Evolutionary conservation across 768 basidiomycete genomes (phyloP), one percentile per base, ranked within the genome.

Genomic region (Phlebiopsis flavidoalba): DNA sequence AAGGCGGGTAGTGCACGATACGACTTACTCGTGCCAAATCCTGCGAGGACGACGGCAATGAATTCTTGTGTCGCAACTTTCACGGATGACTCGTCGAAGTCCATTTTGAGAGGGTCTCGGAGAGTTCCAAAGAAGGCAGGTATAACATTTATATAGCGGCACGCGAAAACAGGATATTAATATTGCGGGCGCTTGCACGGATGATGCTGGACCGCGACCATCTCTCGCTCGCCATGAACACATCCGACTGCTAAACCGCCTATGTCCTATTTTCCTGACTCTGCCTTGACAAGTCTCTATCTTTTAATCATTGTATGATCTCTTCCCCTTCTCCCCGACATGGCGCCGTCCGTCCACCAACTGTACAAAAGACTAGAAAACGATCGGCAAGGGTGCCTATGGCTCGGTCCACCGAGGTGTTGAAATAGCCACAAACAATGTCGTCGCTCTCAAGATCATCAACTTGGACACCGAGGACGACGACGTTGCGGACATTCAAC

Each of bases 381-480:
- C 92, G n/a, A 82, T 96, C 36, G 95, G 96, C 35, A 95, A 93
- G 74, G 96, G 95, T 63, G 91, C 94, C 0, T 98, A 95, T 74
- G 96, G 97, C 49, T 93, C 93, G 8, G 96, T 99, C 14, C 93
- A 95, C 78, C 93, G 89, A 71, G 96, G 93, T 14, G 78, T 86
- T 58, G 89, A 98, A 66, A 82, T 91, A 53, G 81, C 87, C 0
- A 88, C 93, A 0, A 92, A 93, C 19, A 90, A 91, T 59, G 81
- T 95, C 58, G 93, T 99, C 36, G 97, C 95, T 17, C 86, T 98
- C 77, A 99, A 99, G 77, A 95, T 98, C 73, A 98, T 99, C 78
- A 93, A 98, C 75, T 88, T 98, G 65, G 97, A 98, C 75, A 95
- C 89, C 24, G 85, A 89, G 58, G 96, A 95, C 72, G 96, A 99